Percentiles rank a stretch among this genome's conserved stretches.
Conservation (phyloP, 225 moss, liverwort and hornwort species). For the Pseudisothecium myosuroides region DNA sequence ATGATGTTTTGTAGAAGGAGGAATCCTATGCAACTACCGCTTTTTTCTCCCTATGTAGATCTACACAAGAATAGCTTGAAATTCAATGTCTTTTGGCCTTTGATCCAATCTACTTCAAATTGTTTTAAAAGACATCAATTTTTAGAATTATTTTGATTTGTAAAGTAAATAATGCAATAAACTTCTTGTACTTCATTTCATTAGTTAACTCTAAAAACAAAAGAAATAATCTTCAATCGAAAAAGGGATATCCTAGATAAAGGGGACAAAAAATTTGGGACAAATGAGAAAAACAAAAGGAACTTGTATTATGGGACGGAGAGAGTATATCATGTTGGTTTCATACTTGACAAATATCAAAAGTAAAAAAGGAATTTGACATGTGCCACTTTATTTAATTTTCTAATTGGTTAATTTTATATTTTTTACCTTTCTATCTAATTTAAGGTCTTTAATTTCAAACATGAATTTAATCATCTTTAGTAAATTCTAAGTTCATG, state of each 20-base stretch:
- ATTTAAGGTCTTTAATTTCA: background rate
- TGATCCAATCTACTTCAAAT: background rate
- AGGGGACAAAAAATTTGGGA: accelerated
- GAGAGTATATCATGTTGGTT: too few species aligned
- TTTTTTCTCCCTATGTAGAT: background rate
- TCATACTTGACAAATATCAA: too few species aligned
- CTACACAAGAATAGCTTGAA: background rate
- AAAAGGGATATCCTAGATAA: accelerated
- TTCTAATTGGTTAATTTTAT: background rate
- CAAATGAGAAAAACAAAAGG: too few species aligned
- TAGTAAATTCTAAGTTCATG: background rate
- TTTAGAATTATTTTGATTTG: accelerated
- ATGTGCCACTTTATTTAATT: background rate
- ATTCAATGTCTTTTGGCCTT: background rate
- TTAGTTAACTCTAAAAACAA: background rate
- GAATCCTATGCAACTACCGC: too few species aligned
- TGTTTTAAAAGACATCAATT: background rate
- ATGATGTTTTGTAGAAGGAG: background rate
- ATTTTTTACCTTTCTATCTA: background rate
- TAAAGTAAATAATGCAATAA: background rate
- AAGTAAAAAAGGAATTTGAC: background rate
- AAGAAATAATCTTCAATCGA: too few species aligned
- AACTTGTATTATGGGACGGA: too few species aligned
- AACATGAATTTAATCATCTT: background rate
- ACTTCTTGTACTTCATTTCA: background rate